Evolutionary conservation across 495 filamentous ascomycete species (phyloP).

Genomic region (Penicillium bialowiezense): DNA sequence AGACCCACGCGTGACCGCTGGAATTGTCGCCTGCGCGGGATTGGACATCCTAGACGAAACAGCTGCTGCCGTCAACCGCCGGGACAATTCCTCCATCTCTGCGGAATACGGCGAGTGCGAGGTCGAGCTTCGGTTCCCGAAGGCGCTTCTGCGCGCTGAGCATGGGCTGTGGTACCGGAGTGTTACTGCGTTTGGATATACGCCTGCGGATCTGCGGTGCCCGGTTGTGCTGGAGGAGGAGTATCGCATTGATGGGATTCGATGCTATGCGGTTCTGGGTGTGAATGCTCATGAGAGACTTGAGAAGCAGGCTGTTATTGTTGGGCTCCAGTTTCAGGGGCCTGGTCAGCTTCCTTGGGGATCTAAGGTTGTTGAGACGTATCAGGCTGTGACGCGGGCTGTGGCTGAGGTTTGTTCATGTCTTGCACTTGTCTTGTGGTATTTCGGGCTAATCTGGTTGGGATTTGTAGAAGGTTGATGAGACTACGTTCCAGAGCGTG

Average conservation of each 20-base stretch:
- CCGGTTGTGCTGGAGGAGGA: slow-evolving; percentile 43
- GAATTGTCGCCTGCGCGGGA: slow-evolving; percentile 36
- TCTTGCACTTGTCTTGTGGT: slow-evolving; percentile 2
- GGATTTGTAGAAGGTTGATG: slow-evolving; percentile 45
- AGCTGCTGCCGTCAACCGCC: slow-evolving; percentile 27
- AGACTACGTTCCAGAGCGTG: slow-evolving; percentile 53
- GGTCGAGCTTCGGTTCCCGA: slow-evolving; percentile 40
- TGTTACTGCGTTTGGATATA: slow-evolving; percentile 34
- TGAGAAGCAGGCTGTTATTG: slow-evolving; percentile 54
- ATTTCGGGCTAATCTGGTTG: slow-evolving; percentile 4
- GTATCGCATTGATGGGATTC: slow-evolving; percentile 42
- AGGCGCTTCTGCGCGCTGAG: slow-evolving; percentile 42
- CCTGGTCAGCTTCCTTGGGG: slow-evolving; percentile 39
- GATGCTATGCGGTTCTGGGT: slow-evolving; percentile 51
- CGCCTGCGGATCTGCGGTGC: slow-evolving; percentile 20
- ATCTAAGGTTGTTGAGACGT: slow-evolving; percentile 40
- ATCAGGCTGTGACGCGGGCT: slow-evolving; percentile 41
- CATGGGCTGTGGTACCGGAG: slow-evolving; percentile 41
- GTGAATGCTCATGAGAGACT: slow-evolving; percentile 57
- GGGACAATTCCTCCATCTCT: slow-evolving; percentile 23
- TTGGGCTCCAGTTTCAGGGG: slow-evolving; percentile 48
- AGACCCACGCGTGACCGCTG: slow-evolving; percentile 38
- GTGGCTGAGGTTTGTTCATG: slow-evolving; percentile 41
- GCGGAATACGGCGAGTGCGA: slow-evolving; percentile 37
- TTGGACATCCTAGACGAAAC: slow-evolving; percentile 42